Evolutionary conservation across 345 rosid species (phyloP).

Genomic region (Balakata baccata): DNA sequence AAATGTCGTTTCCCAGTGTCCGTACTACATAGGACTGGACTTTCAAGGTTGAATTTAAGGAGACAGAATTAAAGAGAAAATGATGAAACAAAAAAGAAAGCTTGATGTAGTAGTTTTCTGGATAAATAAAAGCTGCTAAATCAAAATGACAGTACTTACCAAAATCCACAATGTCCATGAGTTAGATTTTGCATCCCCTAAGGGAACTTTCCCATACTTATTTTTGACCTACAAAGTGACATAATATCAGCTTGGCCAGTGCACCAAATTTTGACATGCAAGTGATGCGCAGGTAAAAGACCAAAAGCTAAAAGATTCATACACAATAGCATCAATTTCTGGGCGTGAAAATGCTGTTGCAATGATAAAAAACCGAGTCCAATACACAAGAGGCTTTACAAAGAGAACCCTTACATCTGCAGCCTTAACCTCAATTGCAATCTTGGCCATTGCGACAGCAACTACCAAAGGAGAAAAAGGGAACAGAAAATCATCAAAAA

Average conservation of each 20-base stretch:
- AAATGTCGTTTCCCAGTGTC: too few species aligned
- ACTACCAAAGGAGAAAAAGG: slow-evolving; percentile 37
- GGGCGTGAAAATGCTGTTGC: slow-evolving; percentile 96
- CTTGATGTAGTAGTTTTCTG: neutral
- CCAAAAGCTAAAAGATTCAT: slow-evolving; percentile 15
- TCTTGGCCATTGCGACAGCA: slow-evolving; percentile 90
- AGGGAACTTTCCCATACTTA: slow-evolving; percentile 70
- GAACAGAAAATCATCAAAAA: slow-evolving; percentile 18
- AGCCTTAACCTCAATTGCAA: slow-evolving; percentile 92
- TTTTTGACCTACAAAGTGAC: slow-evolving; percentile 50
- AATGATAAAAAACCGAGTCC: slow-evolving; percentile 94
- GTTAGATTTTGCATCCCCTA: slow-evolving; percentile 86
- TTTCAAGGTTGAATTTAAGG: too few species aligned
- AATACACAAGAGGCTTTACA: slow-evolving; percentile 95
- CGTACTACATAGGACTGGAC: too few species aligned
- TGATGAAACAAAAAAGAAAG: neutral
- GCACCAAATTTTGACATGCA: neutral
- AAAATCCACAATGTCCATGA: slow-evolving; percentile 88
- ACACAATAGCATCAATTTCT: slow-evolving; percentile 88
- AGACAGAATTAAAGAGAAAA: neutral
- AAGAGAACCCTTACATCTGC: slow-evolving; percentile 88
- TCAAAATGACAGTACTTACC: slow-evolving; percentile 43
- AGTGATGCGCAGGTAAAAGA: slow-evolving; percentile 1
- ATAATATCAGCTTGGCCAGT: slow-evolving; percentile 17
- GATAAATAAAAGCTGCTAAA: neutral